These are phyloP conservation scores for Onygenales sp. DNA, from an alignment of 2,329 filamentous ascomycete genomes.

Conservation along the genomic window DNA sequence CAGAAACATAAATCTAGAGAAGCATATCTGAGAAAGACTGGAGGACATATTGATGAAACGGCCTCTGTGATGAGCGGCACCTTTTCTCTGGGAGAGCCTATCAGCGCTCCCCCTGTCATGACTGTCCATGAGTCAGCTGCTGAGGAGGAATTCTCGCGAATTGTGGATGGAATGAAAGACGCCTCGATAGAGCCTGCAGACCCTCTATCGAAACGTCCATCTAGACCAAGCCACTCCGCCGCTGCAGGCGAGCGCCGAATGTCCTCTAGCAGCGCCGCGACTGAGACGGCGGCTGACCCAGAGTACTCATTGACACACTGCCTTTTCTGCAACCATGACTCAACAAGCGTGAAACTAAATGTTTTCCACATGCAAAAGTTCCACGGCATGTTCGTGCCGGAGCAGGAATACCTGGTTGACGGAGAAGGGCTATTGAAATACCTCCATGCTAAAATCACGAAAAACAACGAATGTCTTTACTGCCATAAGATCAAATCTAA, in stretches of 20 bases:
- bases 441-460: conserved; percentile 68
- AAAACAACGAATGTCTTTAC: conserved; percentile 75
- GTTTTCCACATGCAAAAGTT: conserved; percentile 81
- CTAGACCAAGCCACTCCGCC: conserved; percentile 32
- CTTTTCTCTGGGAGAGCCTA: conserved; percentile 79
- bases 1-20: conserved; percentile 75
- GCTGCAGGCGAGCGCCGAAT: conserved; percentile 20
- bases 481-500: conserved; percentile 78
- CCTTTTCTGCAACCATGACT: conserved; percentile 86
- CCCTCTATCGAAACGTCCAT: conserved; percentile 29
- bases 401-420: conserved; percentile 73
- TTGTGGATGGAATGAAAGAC: conserved; percentile 68
- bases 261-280: conserved; percentile 10
- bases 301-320: conserved; percentile 51
- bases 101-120: conserved; percentile 29
- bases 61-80: conserved; percentile 73
- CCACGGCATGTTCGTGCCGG: conserved; percentile 94
- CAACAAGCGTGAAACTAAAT: conserved; percentile 65
- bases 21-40: conserved; percentile 37
- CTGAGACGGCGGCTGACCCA: conserved; percentile 11
- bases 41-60: conserved; percentile 52
- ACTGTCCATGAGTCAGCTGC: conserved; percentile 39
- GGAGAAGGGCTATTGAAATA: conserved; percentile 70
- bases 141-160: conserved; percentile 62
- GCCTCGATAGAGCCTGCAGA: conserved; percentile 47